Percentiles rank a stretch among this genome's conserved stretches.
Conservation (phyloP, 768 basidiomycete genomes). For the Pleurotus djamor region DNA sequence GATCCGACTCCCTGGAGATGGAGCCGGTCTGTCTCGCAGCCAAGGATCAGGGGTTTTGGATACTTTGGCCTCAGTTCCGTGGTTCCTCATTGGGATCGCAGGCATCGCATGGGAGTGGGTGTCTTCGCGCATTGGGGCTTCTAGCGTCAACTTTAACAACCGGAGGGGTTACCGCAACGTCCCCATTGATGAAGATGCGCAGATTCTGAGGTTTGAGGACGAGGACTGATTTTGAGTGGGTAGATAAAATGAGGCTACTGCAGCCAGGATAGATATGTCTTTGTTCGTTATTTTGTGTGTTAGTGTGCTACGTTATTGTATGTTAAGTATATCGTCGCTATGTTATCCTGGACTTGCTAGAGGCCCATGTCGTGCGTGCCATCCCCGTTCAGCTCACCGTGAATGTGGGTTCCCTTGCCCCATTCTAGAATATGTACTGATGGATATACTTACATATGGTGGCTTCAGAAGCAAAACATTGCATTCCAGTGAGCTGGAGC, state of each 20-base stretch:
- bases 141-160: conserved; percentile 35
- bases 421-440: background rate
- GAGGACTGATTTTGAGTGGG: conserved; percentile 39
- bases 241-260: background rate
- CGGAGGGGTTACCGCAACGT: conserved; percentile 74
- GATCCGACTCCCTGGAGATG: conserved; percentile 74
- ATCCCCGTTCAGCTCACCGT: background rate
- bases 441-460: too few relatives aligned
- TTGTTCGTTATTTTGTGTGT: background rate
- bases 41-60: conserved; percentile 47
- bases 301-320: background rate
- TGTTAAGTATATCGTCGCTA: background rate
- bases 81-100: conserved; percentile 80
- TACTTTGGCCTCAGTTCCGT: conserved; percentile 86
- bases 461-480: too few relatives aligned
- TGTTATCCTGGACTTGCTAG: background rate
- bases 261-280: background rate
- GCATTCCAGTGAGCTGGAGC: too few relatives aligned
- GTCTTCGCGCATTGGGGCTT: conserved; percentile 39
- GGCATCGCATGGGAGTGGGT: conserved; percentile 74
- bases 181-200: conserved; percentile 86
- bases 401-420: background rate
- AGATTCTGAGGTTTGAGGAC: conserved; percentile 82
- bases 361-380: background rate
- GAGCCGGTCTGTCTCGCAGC: conserved; percentile 24